These are phyloP conservation scores for Cutaneotrichosporon arboriforme DNA, from an alignment of 1,284 basidiomycete genomes.

Conservation along the genomic window DNA sequence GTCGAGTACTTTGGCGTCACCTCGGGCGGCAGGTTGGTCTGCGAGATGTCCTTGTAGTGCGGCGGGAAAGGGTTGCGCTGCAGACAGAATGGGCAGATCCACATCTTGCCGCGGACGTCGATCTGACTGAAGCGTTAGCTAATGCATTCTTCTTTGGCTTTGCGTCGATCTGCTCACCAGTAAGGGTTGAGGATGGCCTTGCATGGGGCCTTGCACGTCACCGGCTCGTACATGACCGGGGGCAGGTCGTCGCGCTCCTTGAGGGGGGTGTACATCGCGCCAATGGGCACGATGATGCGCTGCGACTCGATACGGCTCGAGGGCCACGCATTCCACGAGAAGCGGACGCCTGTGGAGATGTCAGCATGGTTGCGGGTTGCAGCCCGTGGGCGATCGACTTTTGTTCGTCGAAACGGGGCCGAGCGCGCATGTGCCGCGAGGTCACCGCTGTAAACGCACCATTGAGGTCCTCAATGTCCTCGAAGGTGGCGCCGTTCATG, in stretches of 20 bases:
- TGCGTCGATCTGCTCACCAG: constrained; percentile 59
- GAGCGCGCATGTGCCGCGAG: background rate
- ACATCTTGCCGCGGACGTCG: constrained; percentile 95
- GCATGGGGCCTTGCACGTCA: constrained; percentile 96
- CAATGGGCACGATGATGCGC: constrained; percentile 94
- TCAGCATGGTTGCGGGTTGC: background rate
- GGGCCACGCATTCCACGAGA: constrained; percentile 99
- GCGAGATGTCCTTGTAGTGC: constrained; percentile 98
- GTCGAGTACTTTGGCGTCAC: constrained; percentile 97
- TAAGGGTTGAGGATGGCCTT: constrained; percentile 96
- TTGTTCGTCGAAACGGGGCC: background rate
- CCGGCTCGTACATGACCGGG: constrained; percentile 94
- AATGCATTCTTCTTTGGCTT: background rate
- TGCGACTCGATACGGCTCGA: constrained; percentile 96
- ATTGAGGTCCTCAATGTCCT: constrained; percentile 59
- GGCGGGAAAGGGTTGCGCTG: constrained; percentile 95
- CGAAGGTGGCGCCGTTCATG: constrained; percentile 46
- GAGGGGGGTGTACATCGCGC: constrained; percentile 94
- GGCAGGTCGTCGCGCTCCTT: constrained; percentile 93
- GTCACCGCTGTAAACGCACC: constrained; percentile 48
- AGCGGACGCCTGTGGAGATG: constrained; percentile 62
- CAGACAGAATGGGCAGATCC: constrained; percentile 99
- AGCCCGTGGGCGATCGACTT: background rate
- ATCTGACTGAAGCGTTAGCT: constrained; percentile 67
- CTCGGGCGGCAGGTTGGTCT: constrained; percentile 93